Conservation (phyloP, 352 stramenopile species). For the Globisporangium rhizosaccharum region DNA sequence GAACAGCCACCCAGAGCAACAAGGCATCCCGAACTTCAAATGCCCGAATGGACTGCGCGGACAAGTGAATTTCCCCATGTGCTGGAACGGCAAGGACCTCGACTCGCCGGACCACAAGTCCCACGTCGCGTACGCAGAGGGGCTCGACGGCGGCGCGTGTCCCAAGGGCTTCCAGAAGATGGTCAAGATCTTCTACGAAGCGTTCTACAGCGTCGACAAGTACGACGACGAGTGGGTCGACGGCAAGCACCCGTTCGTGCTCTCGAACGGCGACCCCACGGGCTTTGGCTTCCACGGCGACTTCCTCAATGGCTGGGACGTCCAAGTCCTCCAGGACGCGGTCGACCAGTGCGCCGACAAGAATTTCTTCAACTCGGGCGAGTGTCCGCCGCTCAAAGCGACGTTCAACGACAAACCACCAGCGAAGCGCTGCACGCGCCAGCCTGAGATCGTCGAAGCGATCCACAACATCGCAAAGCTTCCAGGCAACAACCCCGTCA, state of each 20-base stretch:
- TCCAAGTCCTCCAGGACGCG: conserved; percentile 33
- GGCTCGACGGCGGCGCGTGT: conserved; percentile 33
- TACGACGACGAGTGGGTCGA: conserved; percentile 43
- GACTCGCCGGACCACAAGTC: conserved; percentile 48
- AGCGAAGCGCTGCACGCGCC: conserved; percentile 23
- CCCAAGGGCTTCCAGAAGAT: conserved; percentile 41
- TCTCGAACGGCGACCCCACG: conserved; percentile 40
- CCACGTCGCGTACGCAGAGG: conserved; percentile 39
- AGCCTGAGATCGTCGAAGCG: conserved; percentile 31
- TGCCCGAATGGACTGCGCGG: conserved; percentile 38
- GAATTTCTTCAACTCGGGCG: conserved; percentile 45
- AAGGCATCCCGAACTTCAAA: conserved; percentile 37
- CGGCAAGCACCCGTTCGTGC: conserved; percentile 43
- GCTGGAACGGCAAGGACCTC: conserved; percentile 38
- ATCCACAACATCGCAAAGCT: conserved; percentile 22
- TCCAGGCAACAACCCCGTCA: conserved; percentile 32
- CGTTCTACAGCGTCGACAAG: conserved; percentile 43
- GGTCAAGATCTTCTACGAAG: conserved; percentile 57
- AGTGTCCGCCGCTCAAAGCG: conserved; percentile 31
- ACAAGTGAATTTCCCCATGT: conserved; percentile 57
- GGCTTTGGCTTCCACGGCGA: conserved; percentile 47
- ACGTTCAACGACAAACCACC: conserved; percentile 31
- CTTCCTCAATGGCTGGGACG: conserved; percentile 49
- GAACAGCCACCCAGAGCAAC: conserved; percentile 32
- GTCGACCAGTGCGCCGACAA: conserved; percentile 38